These are phyloP conservation scores for Hypholoma sublateritium DNA, from an alignment of 768 basidiomycete species.

Conservation along the genomic window DNA sequence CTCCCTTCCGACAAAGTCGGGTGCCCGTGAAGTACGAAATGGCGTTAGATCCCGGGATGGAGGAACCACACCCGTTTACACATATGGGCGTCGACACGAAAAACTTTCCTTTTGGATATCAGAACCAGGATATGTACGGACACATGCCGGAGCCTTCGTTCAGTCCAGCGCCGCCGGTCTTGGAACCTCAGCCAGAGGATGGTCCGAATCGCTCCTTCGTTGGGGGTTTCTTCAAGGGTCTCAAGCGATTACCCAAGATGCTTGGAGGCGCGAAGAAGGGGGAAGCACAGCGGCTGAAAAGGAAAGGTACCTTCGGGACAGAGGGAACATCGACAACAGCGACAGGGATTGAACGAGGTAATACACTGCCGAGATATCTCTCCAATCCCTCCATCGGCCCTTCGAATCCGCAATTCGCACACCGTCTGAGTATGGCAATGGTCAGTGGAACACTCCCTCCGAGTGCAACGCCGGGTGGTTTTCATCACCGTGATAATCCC, in stretches of 20 bases:
- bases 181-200: background rate
- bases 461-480: constrained; percentile 19
- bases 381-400: constrained; percentile 40
- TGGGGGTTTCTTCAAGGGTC: constrained; percentile 37
- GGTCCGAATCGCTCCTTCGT: constrained; percentile 24
- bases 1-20: constrained; percentile 12
- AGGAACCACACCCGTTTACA: background rate
- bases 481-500: constrained; percentile 10
- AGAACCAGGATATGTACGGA: background rate
- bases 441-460: constrained; percentile 25
- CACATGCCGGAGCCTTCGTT: background rate
- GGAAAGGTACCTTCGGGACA: constrained; percentile 30
- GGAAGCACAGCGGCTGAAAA: constrained; percentile 7
- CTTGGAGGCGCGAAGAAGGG: constrained; percentile 25
- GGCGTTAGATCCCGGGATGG: background rate
- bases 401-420: constrained; percentile 32
- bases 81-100: background rate
- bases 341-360: constrained; percentile 30
- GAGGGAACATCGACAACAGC: constrained; percentile 25
- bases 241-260: constrained; percentile 35
- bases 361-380: constrained; percentile 35
- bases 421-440: constrained; percentile 31
- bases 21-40: constrained; percentile 3
- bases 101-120: background rate
- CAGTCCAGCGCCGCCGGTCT: background rate